These are phyloP conservation scores for Knoxia roxburghii DNA, from an alignment of 257 asterid genomes.

Conservation along the genomic window DNA sequence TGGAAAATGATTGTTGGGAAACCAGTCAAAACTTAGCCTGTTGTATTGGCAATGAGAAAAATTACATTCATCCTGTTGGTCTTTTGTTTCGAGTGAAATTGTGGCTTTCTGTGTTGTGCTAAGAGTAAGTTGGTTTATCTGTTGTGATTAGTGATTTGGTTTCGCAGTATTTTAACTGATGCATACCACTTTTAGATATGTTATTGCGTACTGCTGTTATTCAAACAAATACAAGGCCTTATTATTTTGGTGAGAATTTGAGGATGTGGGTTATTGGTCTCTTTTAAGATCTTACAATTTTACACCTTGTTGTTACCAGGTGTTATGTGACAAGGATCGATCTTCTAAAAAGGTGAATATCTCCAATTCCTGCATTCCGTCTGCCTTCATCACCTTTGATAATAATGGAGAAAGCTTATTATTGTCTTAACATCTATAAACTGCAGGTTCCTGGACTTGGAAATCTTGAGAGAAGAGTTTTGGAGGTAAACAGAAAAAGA, in stretches of 20 bases:
- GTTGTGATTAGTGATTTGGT: not conserved
- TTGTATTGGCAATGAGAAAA: too few relatives aligned
- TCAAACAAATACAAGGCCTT: too few relatives aligned
- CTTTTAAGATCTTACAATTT: constrained; percentile 1
- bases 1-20: too few relatives aligned
- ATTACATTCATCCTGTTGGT: not conserved
- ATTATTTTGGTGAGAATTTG: too few relatives aligned
- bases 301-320: constrained; percentile 39
- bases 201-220: not conserved
- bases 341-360: constrained; percentile 66
- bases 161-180: not conserved
- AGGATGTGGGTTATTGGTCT: not conserved
- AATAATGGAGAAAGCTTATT: not conserved
- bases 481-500: constrained; percentile 81
- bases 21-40: too few relatives aligned
- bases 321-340: constrained; percentile 80
- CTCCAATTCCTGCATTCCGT: constrained; percentile 12
- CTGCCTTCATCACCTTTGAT: not conserved
- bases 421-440: not conserved
- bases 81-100: not conserved
- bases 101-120: not conserved
- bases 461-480: constrained; percentile 76
- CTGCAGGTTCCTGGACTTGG: constrained; percentile 76
- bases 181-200: not conserved
- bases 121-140: not conserved